A percentile compares a stretch with the other conserved stretches of the same genome.
These are phyloP conservation scores for Pseudisothecium myosuroides DNA, from an alignment of 225 moss, liverwort and hornwort species.

Conservation along the genomic window DNA sequence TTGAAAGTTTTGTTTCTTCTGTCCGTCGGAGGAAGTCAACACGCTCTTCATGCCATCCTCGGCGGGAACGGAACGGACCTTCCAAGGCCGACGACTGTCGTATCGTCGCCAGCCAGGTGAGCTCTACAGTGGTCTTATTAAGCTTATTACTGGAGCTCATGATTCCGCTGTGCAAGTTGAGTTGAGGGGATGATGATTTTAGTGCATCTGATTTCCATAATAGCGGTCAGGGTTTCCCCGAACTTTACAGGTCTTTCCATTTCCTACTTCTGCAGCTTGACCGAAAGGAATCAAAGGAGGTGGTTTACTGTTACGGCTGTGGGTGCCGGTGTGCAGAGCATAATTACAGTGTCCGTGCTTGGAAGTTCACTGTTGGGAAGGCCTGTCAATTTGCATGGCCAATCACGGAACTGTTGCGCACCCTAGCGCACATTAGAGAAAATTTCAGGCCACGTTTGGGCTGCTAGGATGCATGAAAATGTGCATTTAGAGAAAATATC, in stretches of 20 bases:
- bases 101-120: background rate
- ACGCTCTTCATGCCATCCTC: background rate
- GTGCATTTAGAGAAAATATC: no score
- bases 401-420: background rate
- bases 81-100: background rate
- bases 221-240: background rate
- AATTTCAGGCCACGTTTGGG: no score
- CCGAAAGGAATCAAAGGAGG: background rate
- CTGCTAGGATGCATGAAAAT: no score
- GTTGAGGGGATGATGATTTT: no score
- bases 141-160: background rate
- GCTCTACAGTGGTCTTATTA: background rate
- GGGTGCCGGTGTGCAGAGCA: background rate
- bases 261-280: background rate
- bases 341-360: background rate
- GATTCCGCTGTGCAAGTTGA: background rate
- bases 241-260: background rate
- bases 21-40: background rate
- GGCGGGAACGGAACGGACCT: background rate
- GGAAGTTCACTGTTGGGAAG: background rate
- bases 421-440: accelerated
- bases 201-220: background rate
- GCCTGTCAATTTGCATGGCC: background rate
- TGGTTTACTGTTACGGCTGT: background rate
- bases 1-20: background rate